Evolutionary conservation across 352 stramenopile genomes (phyloP), one percentile per base, ranked within the genome.

Genomic region (Pythium biforme): DNA sequence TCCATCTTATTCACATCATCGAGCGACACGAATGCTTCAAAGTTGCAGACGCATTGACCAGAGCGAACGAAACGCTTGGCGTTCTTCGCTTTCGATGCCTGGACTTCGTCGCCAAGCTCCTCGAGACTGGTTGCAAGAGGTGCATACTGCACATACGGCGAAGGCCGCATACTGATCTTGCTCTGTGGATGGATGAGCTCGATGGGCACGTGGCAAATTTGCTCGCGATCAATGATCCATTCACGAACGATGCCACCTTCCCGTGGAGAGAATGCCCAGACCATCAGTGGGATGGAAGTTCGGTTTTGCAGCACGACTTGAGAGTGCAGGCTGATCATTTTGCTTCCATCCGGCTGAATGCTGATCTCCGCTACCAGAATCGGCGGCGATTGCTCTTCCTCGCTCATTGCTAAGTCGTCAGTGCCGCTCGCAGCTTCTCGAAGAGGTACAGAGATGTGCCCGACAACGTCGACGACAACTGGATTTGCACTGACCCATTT

Each of bases 401-500:
- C 81, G 11, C 54, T 46, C 22, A 49, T 59, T n/a, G 50, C 67
- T 2, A 68, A 66, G 27, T 86, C 74, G 15, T 83, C 73, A 11
- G 50, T 22, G 29, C 48, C 56, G 40, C 27, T n/a, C 3, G 7
- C 39, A 15, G 71, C 76, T 75, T 92, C 83, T 52, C 82, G 76
- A 20, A 94, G 70, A 8, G 86, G 86, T 27, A 96, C 83, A 25
- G 83, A 84, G 12, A 96, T 80, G 64, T 96, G 85, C 23, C 87
- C 87, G 25, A 96, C 87, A 43, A 96, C 86, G 69, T 96, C 87
- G 6, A 96, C 87, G 14, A 94, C 76, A 11, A 96, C 87, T 25
- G 87, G 86, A 45, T 94, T 91, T 29, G 76, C 73, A 73, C 87
- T 96, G 17, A 92, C 84, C 85, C 85, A 96, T 55, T 92, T 90